Evolutionary conservation across 2,329 filamentous ascomycete genomes (phyloP), one percentile per base, ranked within the genome.

Genomic region (Podosphaera leucotricha): DNA sequence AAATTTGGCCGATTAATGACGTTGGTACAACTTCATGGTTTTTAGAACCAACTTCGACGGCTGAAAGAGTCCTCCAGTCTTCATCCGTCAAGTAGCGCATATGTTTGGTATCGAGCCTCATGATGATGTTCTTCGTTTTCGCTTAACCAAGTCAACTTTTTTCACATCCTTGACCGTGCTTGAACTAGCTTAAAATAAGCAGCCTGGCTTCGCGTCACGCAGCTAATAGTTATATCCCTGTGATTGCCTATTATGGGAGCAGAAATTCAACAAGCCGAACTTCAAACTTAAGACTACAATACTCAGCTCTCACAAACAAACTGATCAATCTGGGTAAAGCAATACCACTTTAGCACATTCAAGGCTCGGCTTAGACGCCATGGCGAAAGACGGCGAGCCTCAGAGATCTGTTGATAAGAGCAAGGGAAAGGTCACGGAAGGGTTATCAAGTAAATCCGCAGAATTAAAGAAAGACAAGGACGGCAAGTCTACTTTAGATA

Each of bases 21-120:
- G 87, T 95, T 6, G 90, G 90, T 2, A 98, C 87, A 46, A 98
- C 71, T 64, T 98, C 90, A 66, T 98, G 90, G 64, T 95, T 95
- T 61, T 83, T 86, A 62, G 81, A 92, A 57, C 86, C 87, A 63
- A 78, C 77, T 62, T 98, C 90, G 55, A 92, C 87, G 55, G 84
- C 90, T 58, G 83, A 79, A 49, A 98, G 77, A 49, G 94, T 86
- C 54, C 81, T 75, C 84, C 92, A 98, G 67, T 98, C 90, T 63
- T 95, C 90, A 15, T 75, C 65, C 43, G 81, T 79, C 60, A 98
- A 73, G 63, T 98, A 87, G 60, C 92, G 85, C 65, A 98, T 77
- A 42, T 82, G 79, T 60, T 85, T 85, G 42, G 87, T 86, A 60
- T 98, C 85, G 60, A 98, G 75, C 68, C 90, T 92, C 90, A 98